These are phyloP conservation scores for Extremus antarcticus DNA, from an alignment of 495 filamentous ascomycete genomes.

Conservation along the genomic window DNA sequence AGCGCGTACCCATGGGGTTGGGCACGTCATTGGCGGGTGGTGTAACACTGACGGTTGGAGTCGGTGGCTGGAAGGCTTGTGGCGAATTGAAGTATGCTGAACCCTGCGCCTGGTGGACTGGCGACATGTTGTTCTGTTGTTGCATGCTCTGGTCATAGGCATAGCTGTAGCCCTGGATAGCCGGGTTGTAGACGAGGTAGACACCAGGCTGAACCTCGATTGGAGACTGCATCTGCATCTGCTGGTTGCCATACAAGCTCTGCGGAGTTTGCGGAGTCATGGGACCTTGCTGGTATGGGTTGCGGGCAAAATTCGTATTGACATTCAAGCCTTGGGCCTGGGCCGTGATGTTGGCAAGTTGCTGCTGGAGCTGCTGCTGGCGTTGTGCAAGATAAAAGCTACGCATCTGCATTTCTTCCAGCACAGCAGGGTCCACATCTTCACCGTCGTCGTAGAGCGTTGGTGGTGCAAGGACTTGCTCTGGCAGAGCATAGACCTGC, in stretches of 20 bases:
- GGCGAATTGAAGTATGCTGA: constrained; percentile 8
- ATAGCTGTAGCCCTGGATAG: constrained; percentile 69
- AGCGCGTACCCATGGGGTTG: constrained; percentile 40
- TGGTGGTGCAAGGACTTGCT: constrained; percentile 80
- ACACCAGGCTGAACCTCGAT: constrained; percentile 62
- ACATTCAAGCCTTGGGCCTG: constrained; percentile 57
- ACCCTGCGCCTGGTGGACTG: constrained; percentile 25
- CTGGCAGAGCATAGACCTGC: constrained; percentile 58
- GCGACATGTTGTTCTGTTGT: constrained; percentile 34
- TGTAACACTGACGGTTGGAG: constrained; percentile 36
- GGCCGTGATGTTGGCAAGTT: constrained; percentile 29
- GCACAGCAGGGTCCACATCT: constrained; percentile 68
- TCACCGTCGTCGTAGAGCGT: constrained; percentile 56
- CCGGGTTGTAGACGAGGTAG: constrained; percentile 71
- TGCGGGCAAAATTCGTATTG: constrained; percentile 30
- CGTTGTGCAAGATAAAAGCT: constrained; percentile 79
- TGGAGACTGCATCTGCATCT: constrained; percentile 54
- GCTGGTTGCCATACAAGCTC: constrained; percentile 55
- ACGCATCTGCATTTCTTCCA: constrained; percentile 73
- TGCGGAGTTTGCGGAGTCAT: constrained; percentile 37
- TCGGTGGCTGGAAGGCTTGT: constrained; percentile 32
- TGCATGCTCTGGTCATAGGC: constrained; percentile 48
- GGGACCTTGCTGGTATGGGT: constrained; percentile 30
- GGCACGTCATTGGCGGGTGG: constrained; percentile 24
- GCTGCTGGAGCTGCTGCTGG: constrained; percentile 70